A percentile compares a stretch with the other conserved stretches of the same genome.
Evolutionary conservation across 208 protist species (phyloP).

Genomic region (Phytomonas sp.): DNA sequence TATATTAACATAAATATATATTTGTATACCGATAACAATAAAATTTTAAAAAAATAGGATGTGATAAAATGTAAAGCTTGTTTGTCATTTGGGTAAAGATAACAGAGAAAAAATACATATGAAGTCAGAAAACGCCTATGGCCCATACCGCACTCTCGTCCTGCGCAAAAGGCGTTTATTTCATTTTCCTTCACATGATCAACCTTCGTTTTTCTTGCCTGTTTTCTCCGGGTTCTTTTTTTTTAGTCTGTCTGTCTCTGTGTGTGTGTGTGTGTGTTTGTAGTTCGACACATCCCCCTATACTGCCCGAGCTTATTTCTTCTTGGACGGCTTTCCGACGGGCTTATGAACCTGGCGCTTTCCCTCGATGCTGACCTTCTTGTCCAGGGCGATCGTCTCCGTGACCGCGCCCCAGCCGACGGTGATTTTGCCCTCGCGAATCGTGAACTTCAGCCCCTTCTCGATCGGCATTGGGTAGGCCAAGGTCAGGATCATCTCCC

Average conservation of each 20-base stretch:
- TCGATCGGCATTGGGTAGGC: conserved; percentile 90
- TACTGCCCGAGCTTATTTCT: conserved; percentile 25
- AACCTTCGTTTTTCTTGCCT: not conserved
- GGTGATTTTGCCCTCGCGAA: conserved; percentile 97
- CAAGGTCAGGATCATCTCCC: conserved; percentile 90
- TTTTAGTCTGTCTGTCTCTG: conserved; percentile 8
- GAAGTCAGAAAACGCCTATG: conserved; percentile 9
- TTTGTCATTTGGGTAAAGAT: not conserved
- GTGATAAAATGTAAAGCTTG: conserved; percentile 5
- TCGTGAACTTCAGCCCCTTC: conserved; percentile 96
- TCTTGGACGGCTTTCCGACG: conserved; percentile 31
- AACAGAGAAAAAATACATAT: conserved; percentile 14
- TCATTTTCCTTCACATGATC: not conserved
- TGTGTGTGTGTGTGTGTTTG: too few relatives aligned
- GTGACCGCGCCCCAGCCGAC: conserved; percentile 96
- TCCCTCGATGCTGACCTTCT: conserved; percentile 84
- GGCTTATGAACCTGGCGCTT: conserved; percentile 16
- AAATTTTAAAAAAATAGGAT: conserved; percentile 11
- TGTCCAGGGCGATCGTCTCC: conserved; percentile 86
- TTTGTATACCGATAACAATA: conserved; percentile 12
- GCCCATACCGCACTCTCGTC: not conserved
- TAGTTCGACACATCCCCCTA: not conserved
- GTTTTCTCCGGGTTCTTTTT: conserved; percentile 6
- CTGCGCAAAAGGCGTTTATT: not conserved
- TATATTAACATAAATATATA: conserved; percentile 8